Base-by-base conservation (phyloP, 2,329 filamentous ascomycete species). In the Sporothrix brasiliensis region DNA sequence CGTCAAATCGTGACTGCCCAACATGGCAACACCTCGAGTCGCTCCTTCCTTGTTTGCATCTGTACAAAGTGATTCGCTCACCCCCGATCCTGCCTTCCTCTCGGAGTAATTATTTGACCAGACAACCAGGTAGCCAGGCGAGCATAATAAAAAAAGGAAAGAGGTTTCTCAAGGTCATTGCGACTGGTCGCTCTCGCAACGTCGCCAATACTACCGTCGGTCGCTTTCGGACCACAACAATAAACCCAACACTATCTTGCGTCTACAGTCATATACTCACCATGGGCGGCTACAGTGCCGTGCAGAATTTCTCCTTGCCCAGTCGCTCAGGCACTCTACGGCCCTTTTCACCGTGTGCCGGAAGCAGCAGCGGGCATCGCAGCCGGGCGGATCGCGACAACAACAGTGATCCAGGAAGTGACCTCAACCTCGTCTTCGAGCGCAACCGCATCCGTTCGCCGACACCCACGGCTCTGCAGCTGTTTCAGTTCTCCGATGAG, bases 301-400 rank as follows among this genome's bases (percentile, higher is more conserved):
- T 73, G 49, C 71, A 73, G 13, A 73, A 73, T 56, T 73, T 73
- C 16, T 73, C 72, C 4, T 68, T 73, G 34, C 72, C 72, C 6
- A 68, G 68, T 27, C 70, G 70, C 24, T 39, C 58, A 0, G 66
- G 68, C 41, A 58, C 67, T 30, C 68, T 66, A 9, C 67, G 67
- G 49, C 60, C 71, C 3, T 65, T 72, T 49, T 68, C 71, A 9
- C 71, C 71, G 2, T 44, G n/a, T 9, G 10, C 44, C 10, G 27
- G 9, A 49, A n/a, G n/a, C 41, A 53, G 47, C 54, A 34, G n/a
- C 16, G 54, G 27, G 7, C 39, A 39, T 27, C 58, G 21, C 39
- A 63, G 58, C 39, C 58, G 39, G 1, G 39, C 21, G 3, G 58
- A 63, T 47, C 58, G 58, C 27, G 44, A 60, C 53, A 16, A 30